Base-by-base conservation (phyloP, 495 filamentous ascomycete genomes). In the Penicillium odoratum region DNA sequence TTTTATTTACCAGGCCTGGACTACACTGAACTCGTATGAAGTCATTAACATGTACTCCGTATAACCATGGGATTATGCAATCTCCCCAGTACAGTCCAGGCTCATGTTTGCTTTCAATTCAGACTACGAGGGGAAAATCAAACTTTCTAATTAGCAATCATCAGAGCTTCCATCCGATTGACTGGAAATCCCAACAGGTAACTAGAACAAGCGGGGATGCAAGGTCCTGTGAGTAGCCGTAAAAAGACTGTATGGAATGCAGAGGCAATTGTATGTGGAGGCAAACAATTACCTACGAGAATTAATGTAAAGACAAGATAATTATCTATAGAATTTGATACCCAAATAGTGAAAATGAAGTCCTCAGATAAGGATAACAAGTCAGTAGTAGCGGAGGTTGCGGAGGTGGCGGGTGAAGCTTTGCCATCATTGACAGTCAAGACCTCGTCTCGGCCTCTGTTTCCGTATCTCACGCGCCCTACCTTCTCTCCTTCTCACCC, bases 401-500 rank as follows among this genome's bases (percentile, higher is more conserved):
- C 38, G 38, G 38, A 40, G 38, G 15, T 40, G 15, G 38, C 38
- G 38, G 38, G 38, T 15, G 48, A 58, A 55, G 64, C 55, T 54
- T 50, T 68, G 66, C 63, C 66, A 60, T 69, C 66, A 68, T 68
- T 56, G 64, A 46, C 21, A 48, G 33, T 55, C 36, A 40, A 40
- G 51, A 33, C 54, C 55, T 57, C 53, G 51, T 47, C 42, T 57
- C 58, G 60, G 59, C 34, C 62, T 49, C 58, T 55, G 56, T 55
- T 58, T 61, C 59, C 65, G 62, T 45, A 38, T 57, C 53, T 38
- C 49, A 54, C 57, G 28, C 56, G 53, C 48, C 30, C 56, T 57
- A 43, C 42, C 34, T 50, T 61, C 43, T 53, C 53, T 45, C 44
- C 53, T 57, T 48, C 53, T 42, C 43, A 31, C 36, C 51, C 51